Evolutionary conservation across 306 rosid genomes (phyloP).

Genomic region (Rosa persica): DNA sequence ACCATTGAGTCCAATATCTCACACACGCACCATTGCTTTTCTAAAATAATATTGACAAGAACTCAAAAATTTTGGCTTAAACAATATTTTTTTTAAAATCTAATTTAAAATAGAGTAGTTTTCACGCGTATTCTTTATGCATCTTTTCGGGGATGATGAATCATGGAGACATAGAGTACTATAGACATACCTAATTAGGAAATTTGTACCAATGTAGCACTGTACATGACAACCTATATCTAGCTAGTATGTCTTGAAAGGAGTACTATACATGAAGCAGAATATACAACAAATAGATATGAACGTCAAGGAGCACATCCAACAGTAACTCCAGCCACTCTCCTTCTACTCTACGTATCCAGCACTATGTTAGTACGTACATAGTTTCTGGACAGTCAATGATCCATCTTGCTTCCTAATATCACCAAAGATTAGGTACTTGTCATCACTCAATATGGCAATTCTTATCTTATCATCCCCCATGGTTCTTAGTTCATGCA

Average conservation of each 20-base stretch:
- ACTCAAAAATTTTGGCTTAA: background rate
- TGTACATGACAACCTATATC: background rate
- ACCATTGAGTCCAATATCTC: too few species aligned
- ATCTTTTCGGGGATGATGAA: background rate
- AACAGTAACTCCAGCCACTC: background rate
- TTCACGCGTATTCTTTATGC: background rate
- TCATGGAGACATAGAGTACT: background rate
- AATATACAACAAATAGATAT: background rate
- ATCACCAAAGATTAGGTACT: slow-evolving; percentile 15
- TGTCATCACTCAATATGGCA: slow-evolving; percentile 14
- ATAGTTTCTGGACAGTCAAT: background rate
- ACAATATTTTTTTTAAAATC: too few species aligned
- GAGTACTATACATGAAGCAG: too few species aligned
- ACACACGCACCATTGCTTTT: too few species aligned
- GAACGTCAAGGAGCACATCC: background rate
- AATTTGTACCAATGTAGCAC: background rate
- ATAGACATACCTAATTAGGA: background rate
- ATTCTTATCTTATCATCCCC: background rate
- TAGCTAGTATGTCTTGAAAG: background rate
- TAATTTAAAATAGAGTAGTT: background rate
- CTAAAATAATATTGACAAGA: background rate
- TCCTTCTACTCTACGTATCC: background rate
- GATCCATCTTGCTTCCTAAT: background rate
- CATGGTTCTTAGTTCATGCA: background rate
- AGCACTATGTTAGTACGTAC: background rate